Conservation (phyloP, 176 grass and related monocot species). For the Phyllostachys edulis region DNA sequence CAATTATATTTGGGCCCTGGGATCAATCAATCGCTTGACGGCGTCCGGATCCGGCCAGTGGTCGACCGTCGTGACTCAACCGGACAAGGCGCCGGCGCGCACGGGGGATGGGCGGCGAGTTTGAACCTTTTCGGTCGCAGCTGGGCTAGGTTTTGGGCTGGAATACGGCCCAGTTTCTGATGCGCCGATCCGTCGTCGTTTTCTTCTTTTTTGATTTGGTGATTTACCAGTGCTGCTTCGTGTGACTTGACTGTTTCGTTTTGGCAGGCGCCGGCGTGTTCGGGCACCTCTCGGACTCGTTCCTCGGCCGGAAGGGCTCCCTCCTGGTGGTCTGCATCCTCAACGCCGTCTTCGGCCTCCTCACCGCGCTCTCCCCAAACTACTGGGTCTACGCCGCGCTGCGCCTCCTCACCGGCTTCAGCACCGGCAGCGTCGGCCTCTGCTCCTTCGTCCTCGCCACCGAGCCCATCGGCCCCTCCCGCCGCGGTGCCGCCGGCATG, state of each 20-base stretch:
- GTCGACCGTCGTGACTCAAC: background rate
- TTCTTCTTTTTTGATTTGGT: too few species aligned
- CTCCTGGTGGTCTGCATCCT: constrained; percentile 61
- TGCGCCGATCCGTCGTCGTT: background rate
- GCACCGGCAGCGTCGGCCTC: constrained; percentile 74
- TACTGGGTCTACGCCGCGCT: constrained; percentile 64
- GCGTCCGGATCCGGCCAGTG: background rate
- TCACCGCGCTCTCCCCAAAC: constrained; percentile 54
- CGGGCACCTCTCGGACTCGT: constrained; percentile 84
- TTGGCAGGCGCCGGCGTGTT: constrained; percentile 68
- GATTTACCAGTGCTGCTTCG: too few species aligned
- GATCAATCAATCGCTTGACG: background rate
- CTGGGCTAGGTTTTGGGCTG: background rate
- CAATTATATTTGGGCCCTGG: background rate
- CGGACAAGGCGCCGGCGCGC: background rate
- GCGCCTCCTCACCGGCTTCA: constrained; percentile 85
- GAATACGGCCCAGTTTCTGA: background rate
- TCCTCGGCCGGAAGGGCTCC: constrained; percentile 60
- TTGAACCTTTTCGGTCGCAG: background rate
- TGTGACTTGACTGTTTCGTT: background rate
- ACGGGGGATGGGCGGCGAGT: background rate
- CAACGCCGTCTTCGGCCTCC: constrained; percentile 70
- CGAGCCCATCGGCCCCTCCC: constrained; percentile 64
- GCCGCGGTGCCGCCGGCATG: constrained; percentile 62
- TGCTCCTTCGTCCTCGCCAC: constrained; percentile 84